A percentile compares a stretch with the other conserved stretches of the same genome.
These are phyloP conservation scores for Ophiostoma ulmi DNA, from an alignment of 2,329 filamentous ascomycete genomes.

Conservation along the genomic window DNA sequence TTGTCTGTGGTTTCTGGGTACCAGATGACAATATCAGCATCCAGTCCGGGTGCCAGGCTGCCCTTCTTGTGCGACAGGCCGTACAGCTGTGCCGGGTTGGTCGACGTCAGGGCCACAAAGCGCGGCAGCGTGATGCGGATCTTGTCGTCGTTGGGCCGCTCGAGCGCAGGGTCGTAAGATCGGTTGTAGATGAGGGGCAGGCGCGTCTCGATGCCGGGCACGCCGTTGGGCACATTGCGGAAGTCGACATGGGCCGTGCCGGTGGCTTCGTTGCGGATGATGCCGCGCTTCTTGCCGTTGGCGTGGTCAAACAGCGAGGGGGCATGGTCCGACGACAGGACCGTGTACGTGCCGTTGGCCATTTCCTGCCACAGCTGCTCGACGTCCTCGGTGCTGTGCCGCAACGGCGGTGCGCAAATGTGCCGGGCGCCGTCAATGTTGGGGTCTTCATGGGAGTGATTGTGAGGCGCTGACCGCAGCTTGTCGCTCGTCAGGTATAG, in stretches of 20 bases:
- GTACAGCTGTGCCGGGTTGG: slow-evolving; percentile 55
- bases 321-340: slow-evolving; percentile 47
- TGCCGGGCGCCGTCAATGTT: slow-evolving; percentile 49
- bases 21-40: slow-evolving; percentile 56
- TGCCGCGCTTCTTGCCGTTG: slow-evolving; percentile 30
- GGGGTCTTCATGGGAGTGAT: slow-evolving; percentile 33
- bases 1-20: slow-evolving; percentile 39
- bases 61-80: slow-evolving; percentile 50
- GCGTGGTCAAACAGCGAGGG: slow-evolving; percentile 47
- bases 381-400: slow-evolving; percentile 43
- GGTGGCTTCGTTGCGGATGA: slow-evolving; percentile 28
- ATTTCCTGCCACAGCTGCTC: slow-evolving; percentile 48
- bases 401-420: slow-evolving; percentile 50
- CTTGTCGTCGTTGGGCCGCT: slow-evolving; percentile 37
- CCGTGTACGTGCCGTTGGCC: slow-evolving; percentile 50
- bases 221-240: slow-evolving; percentile 54
- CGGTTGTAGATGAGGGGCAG: slow-evolving; percentile 42
- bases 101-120: slow-evolving; percentile 51
- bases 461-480: slow-evolving; percentile 28
- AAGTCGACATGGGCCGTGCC: slow-evolving; percentile 39
- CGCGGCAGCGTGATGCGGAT: slow-evolving; percentile 25
- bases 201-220: slow-evolving; percentile 54
- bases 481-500: slow-evolving; percentile 47
- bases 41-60: slow-evolving; percentile 46
- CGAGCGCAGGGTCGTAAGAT: slow-evolving; percentile 4